phyloP scores from a whole-genome alignment of 179 eudicot species.

The Amaranthus tricolor region DNA sequence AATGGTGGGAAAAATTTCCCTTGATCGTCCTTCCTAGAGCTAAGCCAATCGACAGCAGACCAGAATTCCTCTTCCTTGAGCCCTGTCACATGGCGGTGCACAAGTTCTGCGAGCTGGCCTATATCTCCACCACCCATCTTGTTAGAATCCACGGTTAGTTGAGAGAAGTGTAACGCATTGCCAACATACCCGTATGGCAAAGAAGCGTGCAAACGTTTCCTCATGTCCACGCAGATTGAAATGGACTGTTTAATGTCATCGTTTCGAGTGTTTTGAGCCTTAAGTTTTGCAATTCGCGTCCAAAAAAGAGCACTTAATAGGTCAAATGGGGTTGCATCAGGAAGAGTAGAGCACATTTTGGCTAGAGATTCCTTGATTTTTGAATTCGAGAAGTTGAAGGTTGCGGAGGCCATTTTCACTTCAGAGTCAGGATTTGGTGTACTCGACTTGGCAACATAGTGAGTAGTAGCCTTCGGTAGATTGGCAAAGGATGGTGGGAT shows the following conservation, averaged over 20 bases:
- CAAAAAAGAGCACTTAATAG: constrained; percentile 55
- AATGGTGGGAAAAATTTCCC: constrained; percentile 28
- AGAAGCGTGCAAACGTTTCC: constrained; percentile 32
- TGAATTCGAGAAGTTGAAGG: constrained; percentile 45
- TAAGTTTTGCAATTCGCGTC: constrained; percentile 29
- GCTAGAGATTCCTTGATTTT: constrained; percentile 30
- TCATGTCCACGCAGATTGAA: constrained; percentile 45
- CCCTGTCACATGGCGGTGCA: constrained; percentile 36
- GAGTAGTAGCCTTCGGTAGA: background rate
- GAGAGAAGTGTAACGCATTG: constrained; percentile 46
- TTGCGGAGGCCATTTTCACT: constrained; percentile 34
- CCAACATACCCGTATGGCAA: constrained; percentile 54
- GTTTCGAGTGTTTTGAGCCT: background rate
- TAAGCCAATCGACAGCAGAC: constrained; percentile 35
- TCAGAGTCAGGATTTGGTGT: background rate
- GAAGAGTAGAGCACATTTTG: constrained; percentile 21
- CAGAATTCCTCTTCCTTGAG: constrained; percentile 41
- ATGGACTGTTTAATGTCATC: constrained; percentile 22
- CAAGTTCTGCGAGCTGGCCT: constrained; percentile 22
- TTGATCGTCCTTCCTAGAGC: constrained; percentile 31
- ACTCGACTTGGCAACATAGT: constrained; percentile 24
- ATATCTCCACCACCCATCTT: constrained; percentile 16
- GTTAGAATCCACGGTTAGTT: constrained; percentile 17
- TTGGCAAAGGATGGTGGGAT: constrained; percentile 8
- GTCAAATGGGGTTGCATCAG: constrained; percentile 50